These are phyloP conservation scores for Salix arbutifolia DNA, from an alignment of 345 rosid genomes.

Conservation along the genomic window DNA sequence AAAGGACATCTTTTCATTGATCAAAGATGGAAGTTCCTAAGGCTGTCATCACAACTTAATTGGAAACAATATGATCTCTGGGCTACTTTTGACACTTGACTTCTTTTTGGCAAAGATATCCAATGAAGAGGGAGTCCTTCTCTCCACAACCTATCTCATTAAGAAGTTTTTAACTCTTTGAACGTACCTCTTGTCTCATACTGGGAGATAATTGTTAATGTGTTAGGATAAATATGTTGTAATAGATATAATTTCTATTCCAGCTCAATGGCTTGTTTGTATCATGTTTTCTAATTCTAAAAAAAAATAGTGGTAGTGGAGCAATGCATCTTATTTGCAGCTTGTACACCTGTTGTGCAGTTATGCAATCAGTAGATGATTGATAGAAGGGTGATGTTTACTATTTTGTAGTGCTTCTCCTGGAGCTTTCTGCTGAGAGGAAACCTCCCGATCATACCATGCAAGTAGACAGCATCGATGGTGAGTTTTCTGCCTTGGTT, in stretches of 20 bases:
- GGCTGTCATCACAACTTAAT: neutral
- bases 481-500: neutral
- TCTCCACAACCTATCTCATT: neutral
- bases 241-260: neutral
- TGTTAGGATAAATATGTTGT: neutral
- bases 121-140: neutral
- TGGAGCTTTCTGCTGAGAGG: neutral
- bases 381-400: neutral
- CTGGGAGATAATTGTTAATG: neutral
- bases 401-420: neutral
- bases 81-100: neutral
- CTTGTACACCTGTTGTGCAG: neutral
- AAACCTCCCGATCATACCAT: neutral
- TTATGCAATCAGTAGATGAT: neutral
- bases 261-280: neutral
- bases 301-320: neutral
- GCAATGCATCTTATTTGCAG: neutral
- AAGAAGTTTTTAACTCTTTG: neutral
- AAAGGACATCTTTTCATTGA: neutral
- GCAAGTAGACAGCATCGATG: neutral
- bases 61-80: neutral
- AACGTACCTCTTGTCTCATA: neutral
- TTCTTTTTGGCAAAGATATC: neutral
- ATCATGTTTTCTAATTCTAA: neutral
- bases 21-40: neutral